Percentiles rank a stretch among this genome's conserved stretches.
Evolutionary conservation across 1,139 yeast genomes (phyloP).

Genomic region (Hyphopichia pseudoburtonii): DNA sequence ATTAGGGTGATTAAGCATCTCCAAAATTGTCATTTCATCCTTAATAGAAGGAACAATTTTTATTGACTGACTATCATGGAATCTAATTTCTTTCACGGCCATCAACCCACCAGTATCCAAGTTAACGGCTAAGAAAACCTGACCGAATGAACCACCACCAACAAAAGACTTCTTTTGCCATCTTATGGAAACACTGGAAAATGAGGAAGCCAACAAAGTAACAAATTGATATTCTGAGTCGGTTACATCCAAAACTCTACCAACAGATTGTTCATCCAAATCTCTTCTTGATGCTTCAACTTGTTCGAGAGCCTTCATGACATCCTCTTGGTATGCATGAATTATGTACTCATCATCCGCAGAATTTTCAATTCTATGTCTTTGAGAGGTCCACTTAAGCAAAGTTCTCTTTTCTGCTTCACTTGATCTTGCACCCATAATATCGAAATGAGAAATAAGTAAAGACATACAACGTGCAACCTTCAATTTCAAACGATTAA

Average conservation of each 20-base stretch:
- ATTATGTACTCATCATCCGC: constrained; percentile 62
- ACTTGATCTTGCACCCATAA: constrained; percentile 95
- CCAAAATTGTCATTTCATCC: constrained; percentile 95
- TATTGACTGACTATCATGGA: constrained; percentile 86
- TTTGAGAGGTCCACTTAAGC: constrained; percentile 53
- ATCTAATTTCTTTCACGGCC: constrained; percentile 94
- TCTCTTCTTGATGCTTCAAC: constrained; percentile 58
- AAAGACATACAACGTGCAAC: constrained; percentile 96
- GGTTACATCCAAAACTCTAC: constrained; percentile 84
- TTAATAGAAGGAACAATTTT: constrained; percentile 85
- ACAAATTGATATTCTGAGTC: constrained; percentile 87
- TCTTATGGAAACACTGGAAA: constrained; percentile 86
- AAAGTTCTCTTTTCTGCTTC: constrained; percentile 67
- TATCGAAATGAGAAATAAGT: constrained; percentile 91
- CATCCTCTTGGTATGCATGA: constrained; percentile 55
- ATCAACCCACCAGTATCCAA: constrained; percentile 93
- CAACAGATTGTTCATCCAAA: constrained; percentile 61
- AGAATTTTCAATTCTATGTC: constrained; percentile 49
- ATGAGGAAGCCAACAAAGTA: constrained; percentile 82
- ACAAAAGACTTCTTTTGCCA: constrained; percentile 96
- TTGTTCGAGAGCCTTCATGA: constrained; percentile 56
- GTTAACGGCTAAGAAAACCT: constrained; percentile 88
- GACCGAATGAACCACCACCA: constrained; percentile 96
- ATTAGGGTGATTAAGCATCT: constrained; percentile 92
- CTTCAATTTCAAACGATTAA: constrained; percentile 67